Evolutionary conservation across 179 eudicot species (phyloP).

Genomic region (Silene coronaria): DNA sequence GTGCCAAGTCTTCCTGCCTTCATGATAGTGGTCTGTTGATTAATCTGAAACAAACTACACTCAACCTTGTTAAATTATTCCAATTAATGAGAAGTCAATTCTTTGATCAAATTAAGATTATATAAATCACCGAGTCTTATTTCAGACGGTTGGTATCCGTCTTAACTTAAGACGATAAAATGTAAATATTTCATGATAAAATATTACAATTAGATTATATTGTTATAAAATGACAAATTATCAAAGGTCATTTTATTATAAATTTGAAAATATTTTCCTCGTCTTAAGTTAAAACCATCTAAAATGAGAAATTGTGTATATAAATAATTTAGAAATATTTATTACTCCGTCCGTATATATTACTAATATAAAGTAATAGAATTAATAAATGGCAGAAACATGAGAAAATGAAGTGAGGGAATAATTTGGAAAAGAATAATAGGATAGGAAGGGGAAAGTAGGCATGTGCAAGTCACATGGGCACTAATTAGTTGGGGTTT

Average conservation of each 20-base stretch:
- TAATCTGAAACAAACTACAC: not conserved
- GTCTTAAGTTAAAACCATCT: too few species aligned
- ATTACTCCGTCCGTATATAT: not conserved
- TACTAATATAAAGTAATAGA: not conserved
- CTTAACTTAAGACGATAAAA: too few species aligned
- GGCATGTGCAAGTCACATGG: slow-evolving; percentile 32
- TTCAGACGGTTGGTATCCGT: too few species aligned
- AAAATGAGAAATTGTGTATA: too few species aligned
- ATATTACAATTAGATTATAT: too few species aligned
- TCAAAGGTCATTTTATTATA: too few species aligned
- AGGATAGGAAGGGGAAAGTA: not conserved
- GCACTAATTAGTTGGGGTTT: slow-evolving; percentile 10
- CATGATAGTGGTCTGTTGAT: not conserved
- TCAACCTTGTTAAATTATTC: not conserved
- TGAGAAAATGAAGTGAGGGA: not conserved
- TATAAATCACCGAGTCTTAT: too few species aligned
- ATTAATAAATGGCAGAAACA: slow-evolving; percentile 1
- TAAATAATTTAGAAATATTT: not conserved
- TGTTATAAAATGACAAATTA: too few species aligned
- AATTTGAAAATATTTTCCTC: too few species aligned
- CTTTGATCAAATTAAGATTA: not conserved
- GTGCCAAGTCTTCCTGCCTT: not conserved
- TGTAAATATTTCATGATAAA: too few species aligned
- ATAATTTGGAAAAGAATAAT: not conserved
- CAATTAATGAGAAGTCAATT: not conserved